These are phyloP conservation scores for Ustilago hordei DNA, from an alignment of 1,284 basidiomycete species.

Conservation along the genomic window DNA sequence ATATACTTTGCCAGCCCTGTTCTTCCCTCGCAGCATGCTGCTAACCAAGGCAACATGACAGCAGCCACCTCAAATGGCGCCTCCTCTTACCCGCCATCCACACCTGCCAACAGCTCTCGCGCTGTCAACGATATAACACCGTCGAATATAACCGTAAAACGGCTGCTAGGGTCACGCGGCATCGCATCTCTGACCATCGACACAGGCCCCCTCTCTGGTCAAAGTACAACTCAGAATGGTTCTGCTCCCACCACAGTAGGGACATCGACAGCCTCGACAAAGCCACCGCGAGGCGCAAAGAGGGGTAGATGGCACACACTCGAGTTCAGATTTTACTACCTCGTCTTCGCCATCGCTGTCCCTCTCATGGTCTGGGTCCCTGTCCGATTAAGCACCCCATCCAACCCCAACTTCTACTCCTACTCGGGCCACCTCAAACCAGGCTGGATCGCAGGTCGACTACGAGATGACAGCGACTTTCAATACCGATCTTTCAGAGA, in stretches of 20 bases:
- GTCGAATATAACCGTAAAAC: conserved; percentile 15
- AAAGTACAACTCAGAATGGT: conserved; percentile 3
- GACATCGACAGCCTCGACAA: conserved; percentile 10
- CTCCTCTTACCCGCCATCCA: conserved; percentile 23
- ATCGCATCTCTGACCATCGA: conserved; percentile 51
- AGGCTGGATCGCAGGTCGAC: conserved; percentile 72
- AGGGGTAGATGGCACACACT: conserved; percentile 78
- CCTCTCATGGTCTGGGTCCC: conserved; percentile 86
- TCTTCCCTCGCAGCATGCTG: conserved; percentile 26
- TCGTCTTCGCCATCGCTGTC: conserved; percentile 76
- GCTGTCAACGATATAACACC: background rate
- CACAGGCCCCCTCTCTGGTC: conserved; percentile 29
- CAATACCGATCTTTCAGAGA: conserved; percentile 71
- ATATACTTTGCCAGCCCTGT: conserved; percentile 40
- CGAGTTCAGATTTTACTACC: conserved; percentile 85
- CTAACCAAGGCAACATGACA: conserved; percentile 24
- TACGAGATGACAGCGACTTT: conserved; percentile 70
- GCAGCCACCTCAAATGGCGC: conserved; percentile 11
- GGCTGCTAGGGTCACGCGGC: conserved; percentile 33
- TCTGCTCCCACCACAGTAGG: background rate
- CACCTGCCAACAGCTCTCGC: background rate
- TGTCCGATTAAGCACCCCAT: conserved; percentile 80
- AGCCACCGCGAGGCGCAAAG: background rate
- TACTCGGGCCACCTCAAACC: conserved; percentile 76
- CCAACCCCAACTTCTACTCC: conserved; percentile 78